Percentiles rank a stretch among this genome's conserved stretches.
These are phyloP conservation scores for Fusarium albidum DNA, from an alignment of 2,329 filamentous ascomycete genomes.

Conservation along the genomic window DNA sequence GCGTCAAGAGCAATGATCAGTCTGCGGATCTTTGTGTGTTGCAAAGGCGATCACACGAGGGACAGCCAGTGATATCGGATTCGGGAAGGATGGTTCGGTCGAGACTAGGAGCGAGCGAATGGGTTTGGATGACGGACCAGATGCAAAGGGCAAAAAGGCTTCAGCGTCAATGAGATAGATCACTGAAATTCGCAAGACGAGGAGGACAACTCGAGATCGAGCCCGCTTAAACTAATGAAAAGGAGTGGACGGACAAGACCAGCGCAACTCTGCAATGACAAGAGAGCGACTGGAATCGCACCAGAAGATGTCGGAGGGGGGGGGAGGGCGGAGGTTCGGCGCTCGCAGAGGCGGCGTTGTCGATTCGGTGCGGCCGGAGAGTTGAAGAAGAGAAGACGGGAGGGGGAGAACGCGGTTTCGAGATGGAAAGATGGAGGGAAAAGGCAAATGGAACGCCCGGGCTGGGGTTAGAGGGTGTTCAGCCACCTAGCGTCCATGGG, in stretches of 20 bases:
- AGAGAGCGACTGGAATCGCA: slow-evolving; percentile 65
- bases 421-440: slow-evolving; percentile 40
- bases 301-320: slow-evolving; percentile 49
- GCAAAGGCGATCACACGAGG: slow-evolving; percentile 5
- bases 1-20: slow-evolving; percentile 32
- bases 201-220: slow-evolving; percentile 37
- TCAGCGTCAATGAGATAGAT: slow-evolving; percentile 33
- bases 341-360: slow-evolving; percentile 40
- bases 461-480: slow-evolving; percentile 35
- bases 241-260: slow-evolving; percentile 70
- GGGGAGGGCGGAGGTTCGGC: slow-evolving; percentile 38
- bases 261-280: slow-evolving; percentile 57
- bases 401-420: slow-evolving; percentile 39
- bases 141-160: slow-evolving; percentile 27
- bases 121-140: slow-evolving; percentile 34
- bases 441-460: slow-evolving; percentile 32
- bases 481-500: slow-evolving; percentile 35
- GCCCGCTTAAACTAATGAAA: slow-evolving; percentile 44
- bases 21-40: slow-evolving; percentile 25
- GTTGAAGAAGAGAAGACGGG: slow-evolving; percentile 39
- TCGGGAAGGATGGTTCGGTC: slow-evolving; percentile 14
- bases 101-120: slow-evolving; percentile 10
- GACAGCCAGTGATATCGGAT: slow-evolving; percentile 14
- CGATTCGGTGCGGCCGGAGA: slow-evolving; percentile 32
- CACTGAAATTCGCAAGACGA: slow-evolving; percentile 37